Base-by-base conservation (phyloP, 192 early-diverging fungal genomes). In the Coemansia sp. region DNA sequence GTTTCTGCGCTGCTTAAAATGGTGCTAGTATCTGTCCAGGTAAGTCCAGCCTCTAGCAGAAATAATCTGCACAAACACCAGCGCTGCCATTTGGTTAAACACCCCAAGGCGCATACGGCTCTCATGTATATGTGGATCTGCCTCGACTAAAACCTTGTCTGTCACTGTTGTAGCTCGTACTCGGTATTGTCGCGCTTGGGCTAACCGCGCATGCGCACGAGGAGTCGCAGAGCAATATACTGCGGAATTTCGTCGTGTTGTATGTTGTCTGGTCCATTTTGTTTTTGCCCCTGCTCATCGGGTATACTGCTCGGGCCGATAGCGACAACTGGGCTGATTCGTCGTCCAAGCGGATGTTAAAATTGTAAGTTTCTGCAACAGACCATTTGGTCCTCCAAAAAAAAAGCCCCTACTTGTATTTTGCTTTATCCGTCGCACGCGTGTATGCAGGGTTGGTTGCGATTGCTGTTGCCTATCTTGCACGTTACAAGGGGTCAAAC, bases 211-310 rank as follows among this genome's bases (percentile, higher is more conserved):
- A 80, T 25, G 67, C 63, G 52, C 55, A 75, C 42, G 79, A 75
- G 55, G 66, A 38, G 59, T 85, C 83, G 54, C 71, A 84, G 53
- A 80, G 80, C 33, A 25, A 52, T 25, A 75, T 77, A 19, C 78
- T 93, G 10, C 82, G 84, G 23, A 59, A 83, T 8, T 89, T 88
- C 48, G 66, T 92, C 35, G 76, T 86, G 32, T 67, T 91, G 0
- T 85, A 89, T 57, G 75, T 88, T 32, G 38, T 86, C 14, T 81
- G 88, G 20, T 67, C 88, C 17, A 64, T 85, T 19, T 38, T 90
- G 35, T 80, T 81, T 19, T 82, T 84, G 38, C 91, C 91, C 32
- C 83, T 93, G 17, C 85, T 84, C 29, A 61, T 89, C 32, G 86
- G 81, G 62, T 77, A 83, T 35, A 81, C 19, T 57, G 7, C 55